These are phyloP conservation scores for Collariella sp. DNA, from an alignment of 495 filamentous ascomycete genomes.

Conservation along the genomic window DNA sequence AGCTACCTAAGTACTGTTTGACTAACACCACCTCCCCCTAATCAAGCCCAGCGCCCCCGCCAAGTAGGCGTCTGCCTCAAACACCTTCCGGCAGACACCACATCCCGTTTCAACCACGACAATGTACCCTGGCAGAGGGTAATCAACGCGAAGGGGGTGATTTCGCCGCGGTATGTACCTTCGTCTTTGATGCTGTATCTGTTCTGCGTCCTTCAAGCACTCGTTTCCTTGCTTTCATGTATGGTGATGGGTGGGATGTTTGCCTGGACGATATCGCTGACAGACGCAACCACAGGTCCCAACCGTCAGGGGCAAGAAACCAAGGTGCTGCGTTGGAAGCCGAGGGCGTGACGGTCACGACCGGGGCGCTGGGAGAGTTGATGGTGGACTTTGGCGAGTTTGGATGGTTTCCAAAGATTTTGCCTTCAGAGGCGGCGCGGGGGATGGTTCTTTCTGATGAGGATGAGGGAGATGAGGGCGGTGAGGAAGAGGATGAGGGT, in stretches of 20 bases:
- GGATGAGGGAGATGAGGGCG: slow-evolving; percentile 14
- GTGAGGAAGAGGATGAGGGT: slow-evolving; percentile 6
- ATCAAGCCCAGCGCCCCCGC: slow-evolving; percentile 61
- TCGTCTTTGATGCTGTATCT: not conserved
- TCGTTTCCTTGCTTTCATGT: not conserved
- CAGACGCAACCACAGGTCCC: no score
- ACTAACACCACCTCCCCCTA: not conserved
- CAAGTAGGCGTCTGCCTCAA: slow-evolving; percentile 88
- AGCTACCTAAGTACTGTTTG: not conserved
- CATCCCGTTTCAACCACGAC: slow-evolving; percentile 49
- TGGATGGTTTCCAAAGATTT: slow-evolving; percentile 65
- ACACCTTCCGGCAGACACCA: slow-evolving; percentile 53
- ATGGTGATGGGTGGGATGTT: no score
- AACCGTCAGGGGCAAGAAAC: slow-evolving; percentile 55
- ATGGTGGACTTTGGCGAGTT: slow-evolving; percentile 56
- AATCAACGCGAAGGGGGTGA: slow-evolving; percentile 74
- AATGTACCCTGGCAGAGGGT: slow-evolving; percentile 96
- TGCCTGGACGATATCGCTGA: not conserved
- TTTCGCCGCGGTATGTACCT: slow-evolving; percentile 62
- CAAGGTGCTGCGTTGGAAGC: slow-evolving; percentile 58
- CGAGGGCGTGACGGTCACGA: slow-evolving; percentile 62
- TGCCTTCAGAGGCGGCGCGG: slow-evolving; percentile 44
- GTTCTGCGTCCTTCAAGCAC: not conserved
- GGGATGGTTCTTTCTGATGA: slow-evolving; percentile 10
- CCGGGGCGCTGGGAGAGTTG: slow-evolving; percentile 58